A percentile compares a stretch with the other conserved stretches of the same genome.
phyloP scores from a whole-genome alignment of 352 stramenopile genomes.

The Halophytophthora polymorphica region DNA sequence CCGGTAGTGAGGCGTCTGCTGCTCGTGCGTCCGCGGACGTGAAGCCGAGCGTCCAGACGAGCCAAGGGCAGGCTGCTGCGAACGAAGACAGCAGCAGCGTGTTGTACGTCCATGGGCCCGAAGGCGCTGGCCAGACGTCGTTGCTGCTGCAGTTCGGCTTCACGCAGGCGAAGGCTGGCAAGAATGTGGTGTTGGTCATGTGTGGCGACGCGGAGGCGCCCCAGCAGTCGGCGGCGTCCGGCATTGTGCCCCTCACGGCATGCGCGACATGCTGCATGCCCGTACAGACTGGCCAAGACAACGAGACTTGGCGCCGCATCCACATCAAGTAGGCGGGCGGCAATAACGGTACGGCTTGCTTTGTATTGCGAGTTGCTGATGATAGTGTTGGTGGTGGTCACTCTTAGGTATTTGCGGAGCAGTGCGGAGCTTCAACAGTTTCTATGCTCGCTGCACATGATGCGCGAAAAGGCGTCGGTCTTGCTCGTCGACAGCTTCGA shows the following conservation, averaged over 20 bases:
- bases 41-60: slow-evolving; percentile 4
- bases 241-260: slow-evolving; percentile 38
- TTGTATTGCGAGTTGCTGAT: neutral
- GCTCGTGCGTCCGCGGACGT: slow-evolving; percentile 4
- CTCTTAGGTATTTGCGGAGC: slow-evolving; percentile 39
- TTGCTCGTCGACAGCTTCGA: slow-evolving; percentile 62
- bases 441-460: slow-evolving; percentile 53
- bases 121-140: slow-evolving; percentile 46
- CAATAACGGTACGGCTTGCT: neutral
- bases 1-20: neutral
- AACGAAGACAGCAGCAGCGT: slow-evolving; percentile 23
- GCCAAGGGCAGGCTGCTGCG: neutral
- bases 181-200: slow-evolving; percentile 51
- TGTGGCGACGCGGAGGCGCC: slow-evolving; percentile 25
- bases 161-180: slow-evolving; percentile 35
- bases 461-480: slow-evolving; percentile 40
- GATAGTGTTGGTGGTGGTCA: slow-evolving; percentile 1
- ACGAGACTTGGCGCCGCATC: slow-evolving; percentile 44
- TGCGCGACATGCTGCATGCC: slow-evolving; percentile 41
- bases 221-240: slow-evolving; percentile 11
- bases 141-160: slow-evolving; percentile 67
- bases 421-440: slow-evolving; percentile 56
- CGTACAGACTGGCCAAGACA: slow-evolving; percentile 45
- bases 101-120: slow-evolving; percentile 46
- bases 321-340: slow-evolving; percentile 49